Base-by-base conservation (phyloP, 2,329 filamentous ascomycete species). In the Nannizziopsis arthrosporioides region DNA sequence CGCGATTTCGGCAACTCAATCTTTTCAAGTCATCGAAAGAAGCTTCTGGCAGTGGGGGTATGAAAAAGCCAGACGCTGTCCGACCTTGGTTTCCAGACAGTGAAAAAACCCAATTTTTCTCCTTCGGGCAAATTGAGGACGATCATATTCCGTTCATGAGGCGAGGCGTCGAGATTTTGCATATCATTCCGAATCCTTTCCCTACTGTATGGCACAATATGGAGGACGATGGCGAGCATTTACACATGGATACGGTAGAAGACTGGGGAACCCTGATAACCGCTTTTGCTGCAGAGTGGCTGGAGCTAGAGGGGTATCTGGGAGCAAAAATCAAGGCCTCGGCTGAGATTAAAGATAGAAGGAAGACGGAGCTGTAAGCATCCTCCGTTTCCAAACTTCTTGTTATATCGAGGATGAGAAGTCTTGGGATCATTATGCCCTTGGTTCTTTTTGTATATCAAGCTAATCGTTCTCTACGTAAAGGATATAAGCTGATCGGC, bases 111-210 rank as follows among this genome's bases (percentile, higher is more conserved):
- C 1, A 60, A 70, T 41, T 61, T 68, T 30, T 75, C 85, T 58
- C 66, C 54, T 53, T 37, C 65, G 37, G 61, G 65, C 34, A 27
- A 7, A 78, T 94, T 8, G 74, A 81, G 53, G 92, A 98, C 61
- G 92, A 98, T 60, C 92, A 98, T 63, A 65, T 95, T 4, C 92
- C 92, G 0, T 98, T 98, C 59, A 80, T 96, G 74, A 71, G 71
- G 32, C 77, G 86, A 32, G 92, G 92, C 1, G 90, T 96, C 0
- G 82, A 93, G 22, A 75, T 96, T 12, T 65, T 98, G 50, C 92
- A 98, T 67, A 66, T 98, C 19, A 96, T 98, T 49, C 74, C 72
- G 3, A 82, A 82, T 0, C 56, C 59, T 1, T 57, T 56, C 34
- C 57, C 55, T 9, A 57, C 56, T 0, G 84, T 93, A 1, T 98